Evolutionary conservation across 495 filamentous ascomycete species (phyloP).

Genomic region (Lasiosphaeriaceae sp.): DNA sequence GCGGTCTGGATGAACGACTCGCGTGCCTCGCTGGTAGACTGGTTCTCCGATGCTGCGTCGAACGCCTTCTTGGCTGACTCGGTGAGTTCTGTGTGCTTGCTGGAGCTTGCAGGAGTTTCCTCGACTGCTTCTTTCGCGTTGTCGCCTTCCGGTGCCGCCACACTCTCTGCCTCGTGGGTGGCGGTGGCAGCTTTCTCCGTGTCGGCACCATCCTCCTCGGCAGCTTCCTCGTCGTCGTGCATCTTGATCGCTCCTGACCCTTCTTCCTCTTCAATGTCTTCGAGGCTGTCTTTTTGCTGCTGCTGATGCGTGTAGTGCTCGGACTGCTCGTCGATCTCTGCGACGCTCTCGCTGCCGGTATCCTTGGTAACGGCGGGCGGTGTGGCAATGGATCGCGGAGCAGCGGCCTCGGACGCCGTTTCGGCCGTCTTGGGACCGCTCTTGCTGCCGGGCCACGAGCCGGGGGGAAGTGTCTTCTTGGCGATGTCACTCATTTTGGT

Average conservation of each 20-base stretch:
- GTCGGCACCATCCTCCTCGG: constrained; percentile 2
- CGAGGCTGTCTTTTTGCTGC: constrained; percentile 8
- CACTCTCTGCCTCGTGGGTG: no score
- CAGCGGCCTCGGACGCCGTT: constrained; percentile 6
- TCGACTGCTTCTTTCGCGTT: constrained; percentile 2
- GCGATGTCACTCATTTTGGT: constrained; percentile 27
- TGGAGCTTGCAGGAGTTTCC: neutral
- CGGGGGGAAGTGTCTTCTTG: constrained; percentile 24
- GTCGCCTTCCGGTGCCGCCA: neutral
- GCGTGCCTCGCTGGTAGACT: constrained; percentile 21
- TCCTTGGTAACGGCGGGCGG: constrained; percentile 10
- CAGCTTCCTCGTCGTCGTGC: neutral
- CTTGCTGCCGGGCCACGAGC: constrained; percentile 18
- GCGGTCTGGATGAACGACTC: constrained; percentile 22
- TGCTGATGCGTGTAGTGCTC: constrained; percentile 25
- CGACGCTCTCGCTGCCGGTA: neutral
- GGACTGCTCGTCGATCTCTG: neutral
- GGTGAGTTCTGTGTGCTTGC: constrained; percentile 10
- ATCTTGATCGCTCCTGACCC: constrained; percentile 11
- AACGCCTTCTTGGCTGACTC: constrained; percentile 26
- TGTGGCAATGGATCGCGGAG: constrained; percentile 11
- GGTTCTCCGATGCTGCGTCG: constrained; percentile 26
- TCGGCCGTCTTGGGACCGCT: constrained; percentile 16
- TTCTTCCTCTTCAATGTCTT: constrained; percentile 14
- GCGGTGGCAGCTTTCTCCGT: neutral